Base-by-base conservation (phyloP, 2,329 filamentous ascomycete species). In the Thelonectria rubi region DNA sequence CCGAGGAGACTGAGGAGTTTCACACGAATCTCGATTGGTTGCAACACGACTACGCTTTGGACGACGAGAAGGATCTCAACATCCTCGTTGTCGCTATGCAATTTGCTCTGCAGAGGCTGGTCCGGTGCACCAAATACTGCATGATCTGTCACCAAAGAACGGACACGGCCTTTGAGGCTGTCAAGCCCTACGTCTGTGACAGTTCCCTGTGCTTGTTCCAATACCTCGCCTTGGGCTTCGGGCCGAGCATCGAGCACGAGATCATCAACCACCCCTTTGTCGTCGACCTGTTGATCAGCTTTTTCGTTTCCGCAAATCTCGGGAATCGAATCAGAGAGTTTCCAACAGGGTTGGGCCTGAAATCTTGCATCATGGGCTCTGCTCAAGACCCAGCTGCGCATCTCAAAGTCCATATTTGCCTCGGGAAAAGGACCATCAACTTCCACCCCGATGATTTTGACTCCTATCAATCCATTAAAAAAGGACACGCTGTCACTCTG, bases 221-320 rank as follows among this genome's bases (percentile, higher is more conserved):
- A 72, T 97, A 95, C 77, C 91, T 97, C 83, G 83, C 86, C 15
- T 81, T 96, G n/a, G 93, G 92, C 0, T 89, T 97, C 70, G 94
- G 93, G 0, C 91, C 92, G 2, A 93, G 88, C 69, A 87, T 97
- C 58, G 93, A 97, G 73, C 88, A 94, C 72, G 93, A 97, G 72
- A 91, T 97, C 20, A 72, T 91, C 24, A 86, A 86, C 12, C 91
- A 94, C 72, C 92, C 93, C 2, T 87, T 88, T 58, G 92, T 97
- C 1, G 91, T 97, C 12, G 94, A 97, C 72, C 81, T 97, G 2
- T 83, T 97, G 1, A 78, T 96, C 48, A 94, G 88, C 75, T 91
- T 97, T 72, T 94, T 92, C 74, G 95, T 93, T 72, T 73, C 79
- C 12, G 86, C 87, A 48, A 81, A 88, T 6, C 59, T 60, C 10